phyloP scores from a whole-genome alignment of 2,329 filamentous ascomycete species.

The Orbilia brochopaga region DNA sequence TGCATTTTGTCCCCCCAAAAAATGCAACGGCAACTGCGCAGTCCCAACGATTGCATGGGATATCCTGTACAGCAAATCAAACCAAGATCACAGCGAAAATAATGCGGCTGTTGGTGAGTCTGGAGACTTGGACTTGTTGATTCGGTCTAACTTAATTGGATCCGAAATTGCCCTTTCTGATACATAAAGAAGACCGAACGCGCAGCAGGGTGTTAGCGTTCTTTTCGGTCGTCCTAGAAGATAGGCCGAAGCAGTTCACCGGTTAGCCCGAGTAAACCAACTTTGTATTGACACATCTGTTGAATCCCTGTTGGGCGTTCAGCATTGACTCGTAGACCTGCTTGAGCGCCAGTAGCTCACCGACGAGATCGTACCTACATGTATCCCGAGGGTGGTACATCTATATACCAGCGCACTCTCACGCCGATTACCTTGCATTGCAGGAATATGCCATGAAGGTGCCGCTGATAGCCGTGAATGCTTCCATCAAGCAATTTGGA shows the following conservation, averaged over 20 bases:
- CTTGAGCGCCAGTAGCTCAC: neutral
- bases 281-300: neutral
- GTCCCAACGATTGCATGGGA: slow-evolving; percentile 29
- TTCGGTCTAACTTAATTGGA: slow-evolving; percentile 35
- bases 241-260: neutral
- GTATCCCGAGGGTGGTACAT: neutral
- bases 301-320: neutral
- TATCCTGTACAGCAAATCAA: slow-evolving; percentile 39
- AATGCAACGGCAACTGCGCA: slow-evolving; percentile 26
- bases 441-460: slow-evolving; percentile 19
- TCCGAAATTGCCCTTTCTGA: slow-evolving; percentile 21
- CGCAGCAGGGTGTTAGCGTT: slow-evolving; percentile 18
- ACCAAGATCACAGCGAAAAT: slow-evolving; percentile 35
- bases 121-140: slow-evolving; percentile 5
- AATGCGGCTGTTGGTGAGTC: slow-evolving; percentile 10
- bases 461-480: slow-evolving; percentile 39
- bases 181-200: slow-evolving; percentile 25
- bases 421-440: slow-evolving; percentile 7
- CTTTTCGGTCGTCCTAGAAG: neutral
- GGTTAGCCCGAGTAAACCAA: neutral
- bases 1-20: slow-evolving; percentile 40
- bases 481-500: slow-evolving; percentile 2
- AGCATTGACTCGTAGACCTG: neutral
- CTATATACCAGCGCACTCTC: neutral
- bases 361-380: neutral